Base-by-base conservation (phyloP, 768 basidiomycete genomes). In the Amanita thiersii region DNA sequence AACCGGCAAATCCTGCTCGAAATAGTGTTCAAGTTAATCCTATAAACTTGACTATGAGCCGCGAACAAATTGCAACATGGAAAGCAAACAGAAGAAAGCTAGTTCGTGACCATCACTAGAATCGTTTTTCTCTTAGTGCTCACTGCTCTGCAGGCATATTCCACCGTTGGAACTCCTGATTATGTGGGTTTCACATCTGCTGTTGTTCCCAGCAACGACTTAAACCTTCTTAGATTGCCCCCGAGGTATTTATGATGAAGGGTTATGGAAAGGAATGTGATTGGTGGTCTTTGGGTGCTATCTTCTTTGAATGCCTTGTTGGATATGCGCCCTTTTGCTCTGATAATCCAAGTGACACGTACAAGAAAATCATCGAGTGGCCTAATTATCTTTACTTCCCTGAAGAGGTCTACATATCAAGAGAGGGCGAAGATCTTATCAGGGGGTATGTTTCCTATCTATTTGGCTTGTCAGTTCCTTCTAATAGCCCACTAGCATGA, bases 251-350 rank as follows among this genome's bases (percentile, higher is more conserved):
- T 72, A 64, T 91, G 59, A 84, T 94, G 68, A 86, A 94, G 56
- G 94, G 94, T 3, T 99, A 99, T 53, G 91, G 92, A 35, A 93
- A 94, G 62, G 94, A 97, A 63, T 98, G 94, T 57, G 94, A 99
- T 63, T 99, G 94, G 94, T 99, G 94, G 94, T 97, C 94, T 26
- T 66, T 99, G 42, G 94, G 94, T 9, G 93, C 94, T 4, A 98
- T 99, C 60, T 96, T 93, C 81, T 99, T 93, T 57, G 94, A 99
- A 62, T 98, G 94, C 62, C 70, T 99, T 25, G 91, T 97, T 49
- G 94, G 94, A 47, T 98, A 93, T 58, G 92, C 94, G 11, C 94
- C 93, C 4, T 97, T 97, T 75, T 99, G 94, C 63, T 81, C 91
- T 3, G 92, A 97, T 56, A 91, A 90, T 55, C 93, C 94, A 11